These are phyloP conservation scores for Globisporangium camurandrum DNA, from an alignment of 352 stramenopile species.

Conservation along the genomic window DNA sequence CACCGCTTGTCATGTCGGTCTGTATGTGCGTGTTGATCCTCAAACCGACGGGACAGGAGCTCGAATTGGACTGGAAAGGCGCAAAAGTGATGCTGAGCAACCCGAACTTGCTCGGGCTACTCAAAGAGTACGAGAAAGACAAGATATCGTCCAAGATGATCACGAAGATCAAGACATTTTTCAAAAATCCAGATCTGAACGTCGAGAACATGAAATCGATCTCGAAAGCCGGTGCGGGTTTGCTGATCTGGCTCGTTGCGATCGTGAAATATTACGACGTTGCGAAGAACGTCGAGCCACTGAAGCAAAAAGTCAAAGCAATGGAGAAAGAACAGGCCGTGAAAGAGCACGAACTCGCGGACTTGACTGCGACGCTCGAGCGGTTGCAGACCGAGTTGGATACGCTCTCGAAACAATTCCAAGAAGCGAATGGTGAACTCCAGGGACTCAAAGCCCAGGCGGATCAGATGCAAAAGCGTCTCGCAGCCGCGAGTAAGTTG, in stretches of 20 bases:
- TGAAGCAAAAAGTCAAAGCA: constrained; percentile 88
- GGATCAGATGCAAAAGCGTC: constrained; percentile 92
- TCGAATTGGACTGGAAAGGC: constrained; percentile 91
- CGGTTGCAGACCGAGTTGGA: constrained; percentile 84
- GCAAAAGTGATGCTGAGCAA: constrained; percentile 95
- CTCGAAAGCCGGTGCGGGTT: constrained; percentile 81
- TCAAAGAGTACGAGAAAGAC: constrained; percentile 96
- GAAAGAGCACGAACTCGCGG: constrained; percentile 83
- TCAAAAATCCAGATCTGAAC: constrained; percentile 91
- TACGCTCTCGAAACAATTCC: constrained; percentile 88
- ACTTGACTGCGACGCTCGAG: constrained; percentile 82
- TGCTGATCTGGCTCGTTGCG: constrained; percentile 92
- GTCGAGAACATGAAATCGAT: constrained; percentile 95
- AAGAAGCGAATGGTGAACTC: constrained; percentile 89
- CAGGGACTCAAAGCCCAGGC: constrained; percentile 88
- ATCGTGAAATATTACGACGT: constrained; percentile 96
- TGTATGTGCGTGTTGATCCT: constrained; percentile 90
- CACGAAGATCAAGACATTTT: constrained; percentile 91
- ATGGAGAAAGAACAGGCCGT: constrained; percentile 91
- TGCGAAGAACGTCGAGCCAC: constrained; percentile 91
- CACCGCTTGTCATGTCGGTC: constrained; percentile 89
- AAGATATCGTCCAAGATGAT: constrained; percentile 95
- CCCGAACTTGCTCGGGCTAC: constrained; percentile 80
- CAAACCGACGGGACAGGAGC: constrained; percentile 87
- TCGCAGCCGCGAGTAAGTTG: constrained; percentile 89